Percentiles rank a stretch among this genome's conserved stretches.
phyloP scores from a whole-genome alignment of 495 filamentous ascomycete species.

The Astrothelium macrocarpum region DNA sequence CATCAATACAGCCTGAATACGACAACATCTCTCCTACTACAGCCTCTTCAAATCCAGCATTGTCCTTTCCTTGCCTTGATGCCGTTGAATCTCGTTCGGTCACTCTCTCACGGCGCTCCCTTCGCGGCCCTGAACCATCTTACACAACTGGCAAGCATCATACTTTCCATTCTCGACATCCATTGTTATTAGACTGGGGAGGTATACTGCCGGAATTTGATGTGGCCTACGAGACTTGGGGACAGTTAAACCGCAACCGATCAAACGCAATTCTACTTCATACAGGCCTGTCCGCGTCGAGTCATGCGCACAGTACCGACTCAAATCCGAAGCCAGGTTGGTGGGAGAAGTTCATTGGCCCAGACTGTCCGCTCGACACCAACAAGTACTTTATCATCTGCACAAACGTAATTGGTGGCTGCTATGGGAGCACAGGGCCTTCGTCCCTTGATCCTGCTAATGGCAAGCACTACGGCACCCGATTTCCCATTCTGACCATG shows the following conservation, averaged over 20 bases:
- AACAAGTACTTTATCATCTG: constrained; percentile 88
- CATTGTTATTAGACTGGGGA: constrained; percentile 86
- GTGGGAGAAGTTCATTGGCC: constrained; percentile 99
- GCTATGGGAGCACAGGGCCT: constrained; percentile 92
- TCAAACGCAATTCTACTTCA: constrained; percentile 89
- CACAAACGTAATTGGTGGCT: constrained; percentile 93
- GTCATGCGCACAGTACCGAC: constrained; percentile 84
- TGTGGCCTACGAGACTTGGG: constrained; percentile 93
- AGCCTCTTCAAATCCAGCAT: constrained; percentile 71
- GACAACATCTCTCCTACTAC: constrained; percentile 5
- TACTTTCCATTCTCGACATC: constrained; percentile 59
- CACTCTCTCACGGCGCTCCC: constrained; percentile 60
- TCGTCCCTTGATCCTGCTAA: constrained; percentile 81
- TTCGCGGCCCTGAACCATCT: constrained; percentile 80
- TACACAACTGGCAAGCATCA: constrained; percentile 82
- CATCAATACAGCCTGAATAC: constrained; percentile 1
- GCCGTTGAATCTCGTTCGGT: constrained; percentile 76
- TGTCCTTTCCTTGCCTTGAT: constrained; percentile 93
- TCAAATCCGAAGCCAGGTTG: constrained; percentile 82
- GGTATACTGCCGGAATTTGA: constrained; percentile 77
- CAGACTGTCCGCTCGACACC: constrained; percentile 77
- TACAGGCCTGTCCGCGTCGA: constrained; percentile 90
- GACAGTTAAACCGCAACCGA: constrained; percentile 64
- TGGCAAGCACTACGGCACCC: constrained; percentile 79
- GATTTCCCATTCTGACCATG: constrained; percentile 94